These are phyloP conservation scores for Halenospora varia DNA, from an alignment of 495 filamentous ascomycete species.

Conservation along the genomic window DNA sequence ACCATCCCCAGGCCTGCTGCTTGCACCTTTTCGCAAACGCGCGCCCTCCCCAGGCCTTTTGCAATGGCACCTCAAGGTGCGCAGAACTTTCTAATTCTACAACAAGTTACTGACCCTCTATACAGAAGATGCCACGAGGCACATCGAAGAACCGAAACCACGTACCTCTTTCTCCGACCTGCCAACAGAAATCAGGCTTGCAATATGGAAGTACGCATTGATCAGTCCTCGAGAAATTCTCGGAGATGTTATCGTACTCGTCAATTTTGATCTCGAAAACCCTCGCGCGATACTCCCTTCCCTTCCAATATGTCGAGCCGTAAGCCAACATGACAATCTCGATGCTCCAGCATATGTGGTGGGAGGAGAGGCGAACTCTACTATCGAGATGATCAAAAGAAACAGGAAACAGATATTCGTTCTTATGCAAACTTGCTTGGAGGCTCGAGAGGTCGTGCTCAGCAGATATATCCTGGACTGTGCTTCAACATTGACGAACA, in stretches of 20 bases:
- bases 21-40: too few relatives aligned
- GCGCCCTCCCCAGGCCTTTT: too few relatives aligned
- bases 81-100: too few relatives aligned
- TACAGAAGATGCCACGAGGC: too few relatives aligned
- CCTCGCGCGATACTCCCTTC: not conserved
- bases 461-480: not conserved
- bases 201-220: not conserved
- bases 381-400: too few relatives aligned
- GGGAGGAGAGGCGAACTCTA: not conserved
- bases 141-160: too few relatives aligned
- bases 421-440: not conserved
- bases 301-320: not conserved
- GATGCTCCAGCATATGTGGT: not conserved
- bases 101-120: too few relatives aligned
- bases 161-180: not conserved
- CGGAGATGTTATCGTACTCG: not conserved
- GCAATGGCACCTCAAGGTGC: too few relatives aligned
- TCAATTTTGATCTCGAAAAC: slow-evolving; percentile 2
- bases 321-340: not conserved
- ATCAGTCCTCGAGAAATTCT: not conserved
- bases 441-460: not conserved
- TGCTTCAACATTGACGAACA: not conserved
- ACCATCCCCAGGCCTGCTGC: too few relatives aligned
- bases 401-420: not conserved
- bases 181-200: not conserved